Conservation (phyloP, 768 basidiomycete genomes). For the Calocybe cyanea region DNA sequence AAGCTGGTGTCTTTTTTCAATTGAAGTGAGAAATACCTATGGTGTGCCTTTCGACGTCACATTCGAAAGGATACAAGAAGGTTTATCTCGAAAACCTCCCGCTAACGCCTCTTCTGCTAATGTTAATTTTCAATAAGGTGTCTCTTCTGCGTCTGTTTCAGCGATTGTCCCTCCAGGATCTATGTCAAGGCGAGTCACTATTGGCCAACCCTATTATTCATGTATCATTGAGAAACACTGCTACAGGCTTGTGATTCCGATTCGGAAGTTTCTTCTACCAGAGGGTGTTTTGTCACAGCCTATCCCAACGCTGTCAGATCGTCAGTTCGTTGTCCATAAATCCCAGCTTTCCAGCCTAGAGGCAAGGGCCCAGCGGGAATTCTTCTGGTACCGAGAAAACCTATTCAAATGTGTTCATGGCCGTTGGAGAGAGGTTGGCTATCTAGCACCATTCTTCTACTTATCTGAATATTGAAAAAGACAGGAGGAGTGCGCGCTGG, state of each 20-base stretch:
- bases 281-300: constrained; percentile 55
- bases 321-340: constrained; percentile 88
- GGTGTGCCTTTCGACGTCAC: constrained; percentile 88
- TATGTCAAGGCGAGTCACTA: constrained; percentile 60
- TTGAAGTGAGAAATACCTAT: constrained; percentile 92
- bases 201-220: neutral
- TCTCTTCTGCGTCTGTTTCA: constrained; percentile 36
- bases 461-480: constrained; percentile 33
- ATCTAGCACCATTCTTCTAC: neutral
- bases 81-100: constrained; percentile 28
- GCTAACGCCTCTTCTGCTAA: neutral
- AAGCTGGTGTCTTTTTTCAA: constrained; percentile 81
- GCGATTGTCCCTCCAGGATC: constrained; percentile 84
- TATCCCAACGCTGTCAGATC: constrained; percentile 81
- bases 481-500: constrained; percentile 76
- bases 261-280: constrained; percentile 65
- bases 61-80: constrained; percentile 64
- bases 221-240: constrained; percentile 1
- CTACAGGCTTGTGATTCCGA: constrained; percentile 60
- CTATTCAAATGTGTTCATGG: constrained; percentile 67
- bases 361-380: constrained; percentile 62
- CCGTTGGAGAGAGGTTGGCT: constrained; percentile 81
- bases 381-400: constrained; percentile 97
- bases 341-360: constrained; percentile 57
- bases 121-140: constrained; percentile 33